Evolutionary conservation across 352 stramenopile species (phyloP), one percentile per base, ranked within the genome.

Genomic region (Pythium grandisporangium): DNA sequence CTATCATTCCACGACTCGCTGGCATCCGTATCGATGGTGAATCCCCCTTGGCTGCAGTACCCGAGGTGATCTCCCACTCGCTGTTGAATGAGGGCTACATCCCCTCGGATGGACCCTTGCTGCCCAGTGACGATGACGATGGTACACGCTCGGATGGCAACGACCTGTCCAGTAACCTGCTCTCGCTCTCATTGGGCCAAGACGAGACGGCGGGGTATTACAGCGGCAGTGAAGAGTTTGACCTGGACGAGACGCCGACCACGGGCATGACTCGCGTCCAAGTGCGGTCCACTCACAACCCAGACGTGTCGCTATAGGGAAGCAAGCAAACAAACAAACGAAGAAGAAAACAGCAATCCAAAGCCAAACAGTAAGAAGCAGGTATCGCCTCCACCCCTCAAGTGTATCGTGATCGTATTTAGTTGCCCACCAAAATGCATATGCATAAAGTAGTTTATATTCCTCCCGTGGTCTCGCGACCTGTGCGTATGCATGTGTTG

Each of bases 81-180:
- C 38, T 83, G 23, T 81, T 90, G 39, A 73, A 82, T 4, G 76
- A 90, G 33, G 63, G 87, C 45, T 87, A 90, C 56, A 84, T 87
- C 24, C 67, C 71, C 4, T 77, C 69, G 2, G 69, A 67, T 29
- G n/a, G n/a, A n/a, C n/a, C n/a, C n/a, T n/a, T n/a, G n/a, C n/a
- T n/a, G n/a, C n/a, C n/a, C n/a, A n/a, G n/a, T n/a, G n/a, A n/a
- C n/a, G n/a, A n/a, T n/a, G n/a, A n/a, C n/a, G n/a, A 4, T 19
- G 5, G 17, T 33, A 10, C 29, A 22, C 29, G 30, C 40, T 34
- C 35, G 6, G 51, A 30, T 30, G 68, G 63, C 8, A 53, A 26
- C 14, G 61, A 77, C 16, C 37, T 86, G 22, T 53, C 58, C 3
- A 65, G 61, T 25, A 72, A 71, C 33, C 39, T 86, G 26, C 61